Evolutionary conservation across 2,329 filamentous ascomycete species (phyloP), one percentile per base, ranked within the genome.

Genomic region (Diaporthe ampelina): DNA sequence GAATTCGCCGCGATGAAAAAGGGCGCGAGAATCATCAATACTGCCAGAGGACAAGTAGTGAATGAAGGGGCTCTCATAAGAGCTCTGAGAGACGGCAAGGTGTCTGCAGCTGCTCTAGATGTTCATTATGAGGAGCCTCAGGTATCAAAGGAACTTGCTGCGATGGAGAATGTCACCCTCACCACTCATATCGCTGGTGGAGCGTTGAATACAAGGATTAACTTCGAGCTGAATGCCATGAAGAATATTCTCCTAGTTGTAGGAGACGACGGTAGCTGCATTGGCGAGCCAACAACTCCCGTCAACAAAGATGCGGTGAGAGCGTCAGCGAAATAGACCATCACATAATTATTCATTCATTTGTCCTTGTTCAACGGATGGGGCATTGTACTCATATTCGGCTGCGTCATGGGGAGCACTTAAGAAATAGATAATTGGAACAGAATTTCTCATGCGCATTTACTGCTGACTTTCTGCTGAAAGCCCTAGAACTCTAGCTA

Each of bases 61-160:
- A 86, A 90, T 73, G 88, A 91, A 75, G 83, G 84, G 1, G 88
- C 86, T 5, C 77, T 91, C 35, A 80, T 88, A 1, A 78, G 78
- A 8, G 88, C 86, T 0, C 76, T 90, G 52, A 84, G 88, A 70
- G 82, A 79, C 6, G 87, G 87, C 0, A 83, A 83, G 8, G 54
- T 90, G 1, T 80, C 80, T 0, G 84, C 85, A 2, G 88, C 86
- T 0, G 89, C 86, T 0, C 77, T 90, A 17, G 89, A 90, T 77
- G 89, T 91, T 17, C 87, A 90, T 79, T 86, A 86, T 8, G 78
- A 87, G 59, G 89, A 91, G 78, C 89, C 89, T 0, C 61, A 52
- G 19, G 61, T 67, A 19, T 67, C 61, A 13, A 67, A 67, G 29
- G 61, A 67, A 61, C 75, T 86, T 32, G 83, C 82, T 2, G 78